Base-by-base conservation (phyloP, 2,329 filamentous ascomycete species). In the Nemania sp. region DNA sequence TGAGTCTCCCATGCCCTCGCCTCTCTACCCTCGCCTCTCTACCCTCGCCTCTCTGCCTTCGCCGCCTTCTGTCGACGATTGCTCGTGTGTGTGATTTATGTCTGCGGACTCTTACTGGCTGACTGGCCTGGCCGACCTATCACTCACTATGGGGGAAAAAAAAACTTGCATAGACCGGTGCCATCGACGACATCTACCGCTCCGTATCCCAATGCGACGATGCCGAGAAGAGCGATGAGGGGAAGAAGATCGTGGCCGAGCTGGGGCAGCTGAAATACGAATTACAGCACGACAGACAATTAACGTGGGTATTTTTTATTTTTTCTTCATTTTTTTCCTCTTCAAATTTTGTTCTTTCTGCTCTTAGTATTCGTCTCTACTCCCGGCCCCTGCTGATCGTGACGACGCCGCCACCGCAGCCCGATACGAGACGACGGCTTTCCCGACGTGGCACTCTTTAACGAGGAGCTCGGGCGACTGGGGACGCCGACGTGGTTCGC, bases 111-210 rank as follows among this genome's bases (percentile, higher is more conserved):
- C 25, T 3, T 29, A 7, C 25, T 29, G 25, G 25, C 25, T 29
- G 25, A 20, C 12, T 29, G 43, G 29, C 43, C 25, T 29, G 25
- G 43, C 12, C 15, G 43, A 46, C 43, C 5, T 3, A 20, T 20
- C 11, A 48, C n/a, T 48, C n/a, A n/a, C n/a, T n/a, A n/a, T 48
- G 9, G 37, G 17, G 35, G 12, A 39, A 13, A 21, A 39, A 39
- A 13, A 21, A 51, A 35, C 21, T 13, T 12, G 34, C 4, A 45
- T 21, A 96, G 91, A 98, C 95, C 15, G 87, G 92, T 73, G 91
- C 90, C 57, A 95, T 99, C 71, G 94, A 99, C 74, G 94, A 98
- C 75, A 83, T 96, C n/a, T 92, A 96, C 78, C 90, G 90, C 54
- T 83, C 90, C 7, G 83, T 89, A 3, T 80, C 81, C 35, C 77